phyloP scores from a whole-genome alignment of 108 stramenopile species.

The Seminavis robusta region DNA sequence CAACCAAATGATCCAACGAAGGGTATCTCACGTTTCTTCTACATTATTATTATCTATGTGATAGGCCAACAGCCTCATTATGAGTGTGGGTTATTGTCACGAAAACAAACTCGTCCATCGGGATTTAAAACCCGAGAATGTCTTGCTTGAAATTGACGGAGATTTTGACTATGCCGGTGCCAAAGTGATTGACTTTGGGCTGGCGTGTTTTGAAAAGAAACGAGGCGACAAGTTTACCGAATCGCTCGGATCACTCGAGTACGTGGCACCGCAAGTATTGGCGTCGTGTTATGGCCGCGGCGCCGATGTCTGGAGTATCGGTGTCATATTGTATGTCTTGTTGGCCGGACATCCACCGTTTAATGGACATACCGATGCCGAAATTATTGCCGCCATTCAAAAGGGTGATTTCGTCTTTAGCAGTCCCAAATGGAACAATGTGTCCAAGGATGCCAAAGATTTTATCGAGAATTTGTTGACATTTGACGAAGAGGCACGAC shows the following conservation, averaged over 20 bases:
- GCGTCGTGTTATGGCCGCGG: conserved; percentile 80
- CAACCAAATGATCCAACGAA: conserved; percentile 34
- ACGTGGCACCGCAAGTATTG: conserved; percentile 91
- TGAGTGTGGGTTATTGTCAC: conserved; percentile 79
- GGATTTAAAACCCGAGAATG: conserved; percentile 94
- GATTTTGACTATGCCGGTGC: conserved; percentile 27
- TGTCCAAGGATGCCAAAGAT: conserved; percentile 42
- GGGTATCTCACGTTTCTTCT: too few species aligned
- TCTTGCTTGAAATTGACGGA: too few species aligned
- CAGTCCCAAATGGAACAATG: conserved; percentile 19
- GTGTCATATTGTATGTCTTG: conserved; percentile 84
- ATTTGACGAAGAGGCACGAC: too few species aligned
- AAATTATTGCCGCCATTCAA: conserved; percentile 25
- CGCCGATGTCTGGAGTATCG: conserved; percentile 83
- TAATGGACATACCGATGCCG: conserved; percentile 36
- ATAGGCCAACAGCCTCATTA: too few species aligned
- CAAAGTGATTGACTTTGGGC: conserved; percentile 89
- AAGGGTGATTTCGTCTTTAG: conserved; percentile 29
- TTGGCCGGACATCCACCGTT: conserved; percentile 78
- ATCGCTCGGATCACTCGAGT: conserved; percentile 80
- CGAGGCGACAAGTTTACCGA: conserved; percentile 83
- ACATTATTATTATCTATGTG: too few species aligned
- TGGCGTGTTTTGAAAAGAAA: conserved; percentile 69
- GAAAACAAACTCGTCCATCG: conserved; percentile 77
- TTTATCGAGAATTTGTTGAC: too few species aligned